Base-by-base conservation (phyloP, 2,329 filamentous ascomycete species). In the Hypomyces perniciosus region DNA sequence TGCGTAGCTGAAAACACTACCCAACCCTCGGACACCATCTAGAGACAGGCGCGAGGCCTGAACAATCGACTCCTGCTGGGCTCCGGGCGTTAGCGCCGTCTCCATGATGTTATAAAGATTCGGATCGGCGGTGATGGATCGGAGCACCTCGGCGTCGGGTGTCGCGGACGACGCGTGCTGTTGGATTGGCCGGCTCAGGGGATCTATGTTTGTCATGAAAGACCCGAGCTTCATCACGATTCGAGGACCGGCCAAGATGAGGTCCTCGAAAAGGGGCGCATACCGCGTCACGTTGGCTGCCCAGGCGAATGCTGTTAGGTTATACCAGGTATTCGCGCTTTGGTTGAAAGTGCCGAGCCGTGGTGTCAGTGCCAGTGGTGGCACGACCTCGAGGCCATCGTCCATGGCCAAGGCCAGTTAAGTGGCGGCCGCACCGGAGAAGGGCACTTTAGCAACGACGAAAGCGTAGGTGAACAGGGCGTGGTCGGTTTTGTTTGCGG, bases 1-100 rank as follows among this genome's bases (percentile, higher is more conserved):
- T 40, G 90, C 77, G 68, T 97, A 99, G 60, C 84, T 87, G 68
- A 97, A 91, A 52, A 97, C 83, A 54, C 88, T 90, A 41, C 89
- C 88, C 40, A 96, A 76, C 40, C 87, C 90, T 63, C 85, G 81
- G 2, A 77, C 73, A 27, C 80, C 72, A 58, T 84, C 81, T 56
- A 81, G 65, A 5, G 80, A 77, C 55, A 84, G 73, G 31, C 72
- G 72, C 6, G 76, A 74, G 34, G 61, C 54, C 29, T 59, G 54
- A n/a, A 58, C 46, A 29, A 56, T 53, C 13, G 56, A 26, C 26
- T 59, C 57, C 35, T 51, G 39, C 35, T 51, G 49, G 9, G 48
- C 40, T n/a, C 43, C 56, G 9, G 58, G 37, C 33, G 13, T 44
- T 44, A 48, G 61, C 55, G 44, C 38, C 4, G n/a, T 34, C 28